These are phyloP conservation scores for Daldinia sp. DNA, from an alignment of 2,329 filamentous ascomycete genomes.

Conservation along the genomic window DNA sequence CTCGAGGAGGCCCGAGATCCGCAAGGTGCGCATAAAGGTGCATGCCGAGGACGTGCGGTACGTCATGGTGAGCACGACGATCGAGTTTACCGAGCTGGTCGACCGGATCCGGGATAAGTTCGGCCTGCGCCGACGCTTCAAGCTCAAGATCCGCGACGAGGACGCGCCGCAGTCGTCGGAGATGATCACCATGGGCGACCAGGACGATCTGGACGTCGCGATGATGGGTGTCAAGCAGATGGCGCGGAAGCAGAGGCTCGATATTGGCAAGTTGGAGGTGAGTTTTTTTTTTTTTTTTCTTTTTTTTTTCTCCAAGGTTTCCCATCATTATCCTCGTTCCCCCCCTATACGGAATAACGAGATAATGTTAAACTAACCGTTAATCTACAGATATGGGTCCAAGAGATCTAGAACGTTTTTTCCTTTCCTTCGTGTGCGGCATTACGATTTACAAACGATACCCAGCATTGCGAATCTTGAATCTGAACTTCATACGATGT, in stretches of 20 bases:
- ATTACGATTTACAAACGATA: slow-evolving; percentile 51
- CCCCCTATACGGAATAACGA: too few relatives aligned
- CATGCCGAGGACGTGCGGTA: slow-evolving; percentile 93
- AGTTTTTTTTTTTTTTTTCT: slow-evolving; percentile 56
- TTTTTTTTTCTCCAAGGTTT: background rate
- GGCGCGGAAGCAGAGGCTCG: slow-evolving; percentile 78
- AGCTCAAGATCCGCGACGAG: slow-evolving; percentile 90
- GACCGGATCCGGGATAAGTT: slow-evolving; percentile 90
- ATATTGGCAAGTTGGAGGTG: slow-evolving; percentile 96
- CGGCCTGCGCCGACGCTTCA: slow-evolving; percentile 79
- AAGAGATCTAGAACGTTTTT: slow-evolving; percentile 57
- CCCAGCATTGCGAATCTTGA: slow-evolving; percentile 50
- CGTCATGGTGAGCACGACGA: slow-evolving; percentile 81
- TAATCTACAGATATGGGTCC: slow-evolving; percentile 60
- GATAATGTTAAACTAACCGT: slow-evolving; percentile 44
- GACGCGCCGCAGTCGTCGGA: slow-evolving; percentile 76
- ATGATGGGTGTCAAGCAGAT: slow-evolving; percentile 75
- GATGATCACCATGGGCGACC: slow-evolving; percentile 97
- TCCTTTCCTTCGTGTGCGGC: slow-evolving; percentile 43
- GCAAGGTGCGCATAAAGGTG: slow-evolving; percentile 90
- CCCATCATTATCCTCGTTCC: background rate
- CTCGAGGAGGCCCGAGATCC: slow-evolving; percentile 74
- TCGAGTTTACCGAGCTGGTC: slow-evolving; percentile 82
- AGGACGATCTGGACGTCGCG: slow-evolving; percentile 94
- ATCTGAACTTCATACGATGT: slow-evolving; percentile 47